Conservation (phyloP, 331 rosid genomes). For the Pyrus hybrid region DNA sequence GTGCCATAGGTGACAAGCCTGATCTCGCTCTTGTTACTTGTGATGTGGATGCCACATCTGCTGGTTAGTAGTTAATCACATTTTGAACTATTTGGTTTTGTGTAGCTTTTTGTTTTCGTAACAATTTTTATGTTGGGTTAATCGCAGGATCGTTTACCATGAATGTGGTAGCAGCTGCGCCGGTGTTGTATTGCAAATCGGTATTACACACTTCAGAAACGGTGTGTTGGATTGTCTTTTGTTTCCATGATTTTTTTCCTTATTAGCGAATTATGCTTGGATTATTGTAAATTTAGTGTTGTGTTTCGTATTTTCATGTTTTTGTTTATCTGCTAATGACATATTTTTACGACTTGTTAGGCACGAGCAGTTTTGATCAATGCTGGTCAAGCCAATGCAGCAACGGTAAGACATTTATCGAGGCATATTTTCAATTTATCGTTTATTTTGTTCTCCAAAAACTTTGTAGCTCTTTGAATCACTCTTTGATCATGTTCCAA, state of each 20-base stretch:
- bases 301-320: neutral
- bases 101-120: neutral
- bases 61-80: conserved; percentile 35
- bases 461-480: neutral
- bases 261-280: neutral
- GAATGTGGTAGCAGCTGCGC: conserved; percentile 95
- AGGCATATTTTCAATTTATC: neutral
- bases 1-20: conserved; percentile 69
- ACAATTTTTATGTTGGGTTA: neutral
- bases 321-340: conserved; percentile 4
- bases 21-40: conserved; percentile 93
- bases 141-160: conserved; percentile 68
- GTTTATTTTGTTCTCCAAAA: neutral
- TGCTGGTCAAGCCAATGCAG: conserved; percentile 99
- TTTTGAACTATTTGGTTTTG: neutral
- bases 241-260: neutral
- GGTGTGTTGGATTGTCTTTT: conserved; percentile 17
- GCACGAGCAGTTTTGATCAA: conserved; percentile 93
- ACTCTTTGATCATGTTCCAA: neutral
- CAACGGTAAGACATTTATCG: conserved; percentile 38
- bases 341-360: conserved; percentile 10
- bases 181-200: conserved; percentile 72
- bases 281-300: neutral
- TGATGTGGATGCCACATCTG: conserved; percentile 86
- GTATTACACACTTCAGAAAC: conserved; percentile 43